Percentiles rank a stretch among this genome's conserved stretches.
These are phyloP conservation scores for Lasiodiplodia sp. DNA, from an alignment of 2,329 filamentous ascomycete species.

Conservation along the genomic window DNA sequence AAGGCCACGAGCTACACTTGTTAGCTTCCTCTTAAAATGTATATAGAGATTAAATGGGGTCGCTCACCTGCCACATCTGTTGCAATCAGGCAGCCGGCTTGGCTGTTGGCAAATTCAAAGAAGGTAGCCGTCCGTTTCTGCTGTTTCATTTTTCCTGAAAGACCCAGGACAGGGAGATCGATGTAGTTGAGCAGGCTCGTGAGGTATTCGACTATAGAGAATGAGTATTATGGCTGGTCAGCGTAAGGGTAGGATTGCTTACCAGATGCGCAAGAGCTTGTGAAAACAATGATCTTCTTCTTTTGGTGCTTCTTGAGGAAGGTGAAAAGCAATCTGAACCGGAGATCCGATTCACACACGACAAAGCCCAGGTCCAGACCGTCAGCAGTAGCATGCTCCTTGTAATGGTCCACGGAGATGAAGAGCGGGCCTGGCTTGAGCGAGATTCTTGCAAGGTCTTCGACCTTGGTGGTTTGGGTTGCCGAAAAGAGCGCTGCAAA, in stretches of 20 bases:
- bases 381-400: slow-evolving; percentile 90
- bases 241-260: slow-evolving; percentile 84
- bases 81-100: slow-evolving; percentile 87
- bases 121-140: slow-evolving; percentile 99
- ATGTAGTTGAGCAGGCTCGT: slow-evolving; percentile 96
- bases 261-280: slow-evolving; percentile 43
- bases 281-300: slow-evolving; percentile 96
- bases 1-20: slow-evolving; percentile 67
- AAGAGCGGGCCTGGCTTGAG: slow-evolving; percentile 89
- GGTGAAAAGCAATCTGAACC: slow-evolving; percentile 88
- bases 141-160: slow-evolving; percentile 95
- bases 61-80: slow-evolving; percentile 78
- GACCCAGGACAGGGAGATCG: slow-evolving; percentile 84
- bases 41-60: not conserved
- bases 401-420: slow-evolving; percentile 92
- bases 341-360: slow-evolving; percentile 82
- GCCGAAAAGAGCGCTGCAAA: slow-evolving; percentile 93
- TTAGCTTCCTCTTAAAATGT: not conserved
- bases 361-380: slow-evolving; percentile 97
- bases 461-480: slow-evolving; percentile 97
- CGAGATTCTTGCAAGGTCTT: slow-evolving; percentile 94
- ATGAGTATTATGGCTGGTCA: slow-evolving; percentile 65
- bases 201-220: slow-evolving; percentile 78
- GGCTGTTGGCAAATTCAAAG: slow-evolving; percentile 92
- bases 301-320: slow-evolving; percentile 93